A percentile compares a stretch with the other conserved stretches of the same genome.
These are phyloP conservation scores for Begonia masoniana DNA, from an alignment of 306 rosid genomes.

Conservation along the genomic window DNA sequence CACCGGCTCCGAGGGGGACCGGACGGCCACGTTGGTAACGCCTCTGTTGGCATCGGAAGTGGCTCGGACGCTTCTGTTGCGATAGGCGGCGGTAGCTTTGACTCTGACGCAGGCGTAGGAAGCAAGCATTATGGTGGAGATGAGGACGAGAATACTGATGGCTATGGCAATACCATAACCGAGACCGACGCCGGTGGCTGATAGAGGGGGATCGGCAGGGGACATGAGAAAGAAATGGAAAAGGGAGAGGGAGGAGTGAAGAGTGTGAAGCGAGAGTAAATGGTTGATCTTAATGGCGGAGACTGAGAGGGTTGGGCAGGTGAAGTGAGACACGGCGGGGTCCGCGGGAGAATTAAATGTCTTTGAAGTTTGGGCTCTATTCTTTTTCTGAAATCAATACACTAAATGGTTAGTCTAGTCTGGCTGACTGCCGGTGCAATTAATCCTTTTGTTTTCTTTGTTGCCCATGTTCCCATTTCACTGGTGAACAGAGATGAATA, in stretches of 20 bases:
- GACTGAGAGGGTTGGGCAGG: slow-evolving; percentile 17
- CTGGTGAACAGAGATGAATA: too few species aligned
- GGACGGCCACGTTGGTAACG: too few species aligned
- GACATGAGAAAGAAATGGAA: slow-evolving; percentile 15
- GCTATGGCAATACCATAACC: slow-evolving; percentile 61
- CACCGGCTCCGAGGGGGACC: neutral
- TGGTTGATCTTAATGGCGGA: slow-evolving; percentile 3
- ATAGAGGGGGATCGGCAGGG: slow-evolving; percentile 22
- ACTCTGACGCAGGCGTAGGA: slow-evolving; percentile 45
- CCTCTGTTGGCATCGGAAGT: neutral
- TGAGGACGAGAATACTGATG: slow-evolving; percentile 57
- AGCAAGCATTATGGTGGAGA: slow-evolving; percentile 59
- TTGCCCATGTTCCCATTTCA: too few species aligned
- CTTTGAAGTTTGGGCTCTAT: neutral
- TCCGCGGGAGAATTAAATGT: slow-evolving; percentile 25
- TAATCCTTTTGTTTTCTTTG: too few species aligned
- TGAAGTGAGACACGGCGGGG: slow-evolving; percentile 14
- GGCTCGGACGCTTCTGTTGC: neutral
- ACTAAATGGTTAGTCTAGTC: too few species aligned
- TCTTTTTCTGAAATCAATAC: too few species aligned
- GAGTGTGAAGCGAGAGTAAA: neutral
- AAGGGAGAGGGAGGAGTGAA: slow-evolving; percentile 1
- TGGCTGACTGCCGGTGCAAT: too few species aligned
- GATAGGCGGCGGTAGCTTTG: slow-evolving; percentile 14
- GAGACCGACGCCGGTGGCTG: slow-evolving; percentile 40